Evolutionary conservation across 1,284 basidiomycete species (phyloP).

Genomic region (Malassezia nana): DNA sequence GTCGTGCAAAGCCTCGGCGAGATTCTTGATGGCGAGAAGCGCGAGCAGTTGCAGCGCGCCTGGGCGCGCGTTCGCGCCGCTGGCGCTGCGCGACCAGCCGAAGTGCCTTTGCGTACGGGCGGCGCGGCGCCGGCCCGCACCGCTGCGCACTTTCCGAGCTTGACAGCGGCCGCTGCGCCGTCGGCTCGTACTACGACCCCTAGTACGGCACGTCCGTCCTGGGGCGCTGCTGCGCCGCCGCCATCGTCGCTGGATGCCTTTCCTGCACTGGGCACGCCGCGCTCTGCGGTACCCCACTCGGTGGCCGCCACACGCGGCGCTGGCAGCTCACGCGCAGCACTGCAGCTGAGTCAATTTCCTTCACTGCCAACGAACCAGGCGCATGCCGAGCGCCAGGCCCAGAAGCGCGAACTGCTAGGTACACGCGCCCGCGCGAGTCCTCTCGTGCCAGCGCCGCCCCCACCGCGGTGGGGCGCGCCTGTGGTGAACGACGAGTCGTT

Average conservation of each 20-base stretch:
- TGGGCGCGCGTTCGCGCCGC: too few species aligned
- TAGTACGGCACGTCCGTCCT: too few species aligned
- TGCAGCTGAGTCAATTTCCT: slow-evolving; percentile 26
- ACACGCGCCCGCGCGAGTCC: background rate
- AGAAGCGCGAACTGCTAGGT: slow-evolving; percentile 34
- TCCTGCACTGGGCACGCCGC: slow-evolving; percentile 14
- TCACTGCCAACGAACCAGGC: slow-evolving; percentile 30
- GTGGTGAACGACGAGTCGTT: background rate
- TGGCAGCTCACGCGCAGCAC: background rate
- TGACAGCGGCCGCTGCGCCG: slow-evolving; percentile 19
- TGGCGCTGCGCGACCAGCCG: too few species aligned
- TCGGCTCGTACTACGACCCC: too few species aligned
- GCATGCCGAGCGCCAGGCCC: slow-evolving; percentile 25
- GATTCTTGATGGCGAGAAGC: slow-evolving; percentile 60
- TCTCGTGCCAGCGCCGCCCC: background rate
- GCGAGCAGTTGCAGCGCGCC: slow-evolving; percentile 60
- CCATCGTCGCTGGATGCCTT: slow-evolving; percentile 16
- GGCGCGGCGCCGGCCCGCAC: slow-evolving; percentile 51
- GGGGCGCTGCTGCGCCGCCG: background rate
- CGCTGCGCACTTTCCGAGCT: slow-evolving; percentile 29
- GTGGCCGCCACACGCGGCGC: background rate
- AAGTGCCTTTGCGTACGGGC: too few species aligned
- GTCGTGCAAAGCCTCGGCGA: slow-evolving; percentile 62
- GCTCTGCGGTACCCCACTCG: background rate
- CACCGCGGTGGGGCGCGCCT: slow-evolving; percentile 10